These are phyloP conservation scores for Russula dissimulans DNA, from an alignment of 768 basidiomycete genomes.

Conservation along the genomic window DNA sequence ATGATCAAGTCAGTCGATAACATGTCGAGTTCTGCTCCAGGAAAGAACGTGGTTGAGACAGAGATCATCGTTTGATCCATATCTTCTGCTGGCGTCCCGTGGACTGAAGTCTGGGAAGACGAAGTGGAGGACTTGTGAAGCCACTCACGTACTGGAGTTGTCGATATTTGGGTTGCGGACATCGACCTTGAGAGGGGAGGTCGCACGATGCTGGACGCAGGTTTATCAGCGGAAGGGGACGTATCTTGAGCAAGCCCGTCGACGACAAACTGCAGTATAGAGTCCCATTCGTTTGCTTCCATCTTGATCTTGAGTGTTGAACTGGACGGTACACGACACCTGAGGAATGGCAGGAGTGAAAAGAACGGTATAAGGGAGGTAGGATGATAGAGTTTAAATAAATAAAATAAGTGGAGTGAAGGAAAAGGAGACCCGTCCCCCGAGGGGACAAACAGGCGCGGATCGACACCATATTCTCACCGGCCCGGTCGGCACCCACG, in stretches of 20 bases:
- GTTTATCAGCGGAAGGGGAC: constrained; percentile 30
- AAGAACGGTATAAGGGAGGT: too few relatives aligned
- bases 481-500: too few relatives aligned
- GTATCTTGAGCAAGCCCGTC: constrained; percentile 31
- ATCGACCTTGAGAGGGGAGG: constrained; percentile 13
- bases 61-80: constrained; percentile 50
- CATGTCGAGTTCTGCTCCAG: constrained; percentile 47
- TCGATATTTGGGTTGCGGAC: constrained; percentile 31
- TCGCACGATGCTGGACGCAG: constrained; percentile 22
- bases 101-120: constrained; percentile 25
- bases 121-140: constrained; percentile 1
- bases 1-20: constrained; percentile 55
- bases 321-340: neutral
- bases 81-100: constrained; percentile 28
- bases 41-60: constrained; percentile 76
- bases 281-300: constrained; percentile 49
- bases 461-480: too few relatives aligned
- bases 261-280: constrained; percentile 51
- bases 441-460: too few relatives aligned
- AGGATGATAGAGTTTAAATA: neutral
- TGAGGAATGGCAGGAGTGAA: neutral
- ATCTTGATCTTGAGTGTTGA: constrained; percentile 19
- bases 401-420: too few relatives aligned
- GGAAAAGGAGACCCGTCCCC: neutral
- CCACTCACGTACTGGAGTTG: constrained; percentile 46